phyloP scores from a whole-genome alignment of 139 green algal species.

The Trebouxia sp. region DNA sequence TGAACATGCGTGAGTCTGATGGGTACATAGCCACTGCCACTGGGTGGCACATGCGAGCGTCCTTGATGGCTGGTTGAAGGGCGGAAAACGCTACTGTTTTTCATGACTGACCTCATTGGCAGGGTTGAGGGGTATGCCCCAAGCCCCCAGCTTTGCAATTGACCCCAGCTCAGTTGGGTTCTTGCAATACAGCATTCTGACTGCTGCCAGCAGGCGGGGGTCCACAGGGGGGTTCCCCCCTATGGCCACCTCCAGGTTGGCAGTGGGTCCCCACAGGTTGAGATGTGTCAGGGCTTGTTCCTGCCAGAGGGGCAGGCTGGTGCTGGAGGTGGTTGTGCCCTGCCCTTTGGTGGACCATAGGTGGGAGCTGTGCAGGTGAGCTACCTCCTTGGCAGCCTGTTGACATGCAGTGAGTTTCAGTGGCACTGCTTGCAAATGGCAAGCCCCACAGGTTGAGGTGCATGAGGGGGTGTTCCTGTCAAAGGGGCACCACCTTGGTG shows the following conservation, averaged over 20 bases:
- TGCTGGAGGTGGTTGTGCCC: neutral
- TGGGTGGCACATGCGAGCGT: too few species aligned
- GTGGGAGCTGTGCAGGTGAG: slow-evolving; percentile 30
- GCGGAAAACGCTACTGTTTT: too few species aligned
- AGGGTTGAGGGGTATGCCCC: slow-evolving; percentile 34
- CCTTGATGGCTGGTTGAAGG: too few species aligned
- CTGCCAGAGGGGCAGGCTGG: slow-evolving; percentile 51
- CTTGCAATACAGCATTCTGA: slow-evolving; percentile 51
- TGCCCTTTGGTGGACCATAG: slow-evolving; percentile 23
- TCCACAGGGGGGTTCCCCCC: slow-evolving; percentile 40
- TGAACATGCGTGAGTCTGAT: too few species aligned
- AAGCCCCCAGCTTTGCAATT: slow-evolving; percentile 34
- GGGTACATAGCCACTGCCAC: too few species aligned
- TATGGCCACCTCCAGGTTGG: slow-evolving; percentile 36
- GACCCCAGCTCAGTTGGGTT: slow-evolving; percentile 48
- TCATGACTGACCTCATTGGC: slow-evolving; percentile 52
- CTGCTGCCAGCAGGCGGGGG: slow-evolving; percentile 55
- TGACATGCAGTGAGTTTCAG: neutral
- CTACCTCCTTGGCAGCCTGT: slow-evolving; percentile 55
- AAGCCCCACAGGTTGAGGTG: too few species aligned
- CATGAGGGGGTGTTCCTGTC: too few species aligned
- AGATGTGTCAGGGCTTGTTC: slow-evolving; percentile 47
- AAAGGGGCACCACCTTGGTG: too few species aligned
- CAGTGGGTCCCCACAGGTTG: slow-evolving; percentile 36
- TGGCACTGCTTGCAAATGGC: neutral